phyloP scores from a whole-genome alignment of 2,329 filamentous ascomycete genomes.

The Botrytis elliptica region DNA sequence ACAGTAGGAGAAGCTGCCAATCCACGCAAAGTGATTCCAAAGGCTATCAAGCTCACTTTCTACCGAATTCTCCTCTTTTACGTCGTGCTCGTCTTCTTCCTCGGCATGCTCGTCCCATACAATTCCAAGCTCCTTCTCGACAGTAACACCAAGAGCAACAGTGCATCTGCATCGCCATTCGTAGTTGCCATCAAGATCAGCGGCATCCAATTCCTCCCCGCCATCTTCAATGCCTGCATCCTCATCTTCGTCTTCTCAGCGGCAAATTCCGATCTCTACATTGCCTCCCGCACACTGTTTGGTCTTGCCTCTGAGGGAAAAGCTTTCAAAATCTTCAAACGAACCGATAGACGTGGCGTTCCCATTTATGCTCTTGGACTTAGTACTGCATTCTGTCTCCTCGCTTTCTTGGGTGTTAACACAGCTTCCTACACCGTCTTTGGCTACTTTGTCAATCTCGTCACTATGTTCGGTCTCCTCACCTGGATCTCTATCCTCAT shows the following conservation, averaged over 20 bases:
- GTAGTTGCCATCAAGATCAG: constrained; percentile 63
- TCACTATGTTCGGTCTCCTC: constrained; percentile 41
- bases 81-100: constrained; percentile 57
- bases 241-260: constrained; percentile 66
- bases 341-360: constrained; percentile 57
- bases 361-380: constrained; percentile 47
- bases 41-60: constrained; percentile 59
- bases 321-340: constrained; percentile 58
- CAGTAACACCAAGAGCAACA: constrained; percentile 44
- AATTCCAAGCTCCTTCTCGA: constrained; percentile 56
- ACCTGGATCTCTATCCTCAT: constrained; percentile 50
- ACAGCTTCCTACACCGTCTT: constrained; percentile 63
- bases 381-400: constrained; percentile 54
- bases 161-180: constrained; percentile 49
- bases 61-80: constrained; percentile 64
- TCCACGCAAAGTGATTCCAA: constrained; percentile 64
- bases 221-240: constrained; percentile 67
- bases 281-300: constrained; percentile 67
- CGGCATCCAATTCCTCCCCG: constrained; percentile 62
- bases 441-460: constrained; percentile 70
- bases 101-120: constrained; percentile 62
- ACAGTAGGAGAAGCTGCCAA: constrained; percentile 64
- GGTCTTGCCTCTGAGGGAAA: constrained; percentile 66
- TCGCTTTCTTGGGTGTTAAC: constrained; percentile 64
- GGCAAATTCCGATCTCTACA: constrained; percentile 60